phyloP scores from a whole-genome alignment of 2,329 filamentous ascomycete genomes.

The Talaromyces amestolkiae region DNA sequence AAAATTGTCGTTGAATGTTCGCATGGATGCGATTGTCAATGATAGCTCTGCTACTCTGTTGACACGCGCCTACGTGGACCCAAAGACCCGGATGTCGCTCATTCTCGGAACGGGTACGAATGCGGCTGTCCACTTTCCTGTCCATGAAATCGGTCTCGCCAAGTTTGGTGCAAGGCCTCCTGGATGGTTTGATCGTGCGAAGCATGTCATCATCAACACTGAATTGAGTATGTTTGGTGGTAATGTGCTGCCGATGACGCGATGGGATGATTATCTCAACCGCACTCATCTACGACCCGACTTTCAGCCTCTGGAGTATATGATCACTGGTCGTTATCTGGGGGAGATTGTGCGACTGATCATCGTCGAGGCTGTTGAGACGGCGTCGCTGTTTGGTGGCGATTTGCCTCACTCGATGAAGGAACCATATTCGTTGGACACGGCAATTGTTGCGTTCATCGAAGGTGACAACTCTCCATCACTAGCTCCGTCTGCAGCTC shows the following conservation, averaged over 20 bases:
- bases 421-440: slow-evolving; percentile 60
- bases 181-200: slow-evolving; percentile 56
- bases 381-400: slow-evolving; percentile 56
- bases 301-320: slow-evolving; percentile 65
- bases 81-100: slow-evolving; percentile 60
- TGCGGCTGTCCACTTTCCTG: slow-evolving; percentile 61
- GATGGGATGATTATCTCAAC: slow-evolving; percentile 63
- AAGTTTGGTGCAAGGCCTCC: slow-evolving; percentile 58
- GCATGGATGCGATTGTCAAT: slow-evolving; percentile 63
- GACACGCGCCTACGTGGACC: slow-evolving; percentile 60
- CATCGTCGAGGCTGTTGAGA: slow-evolving; percentile 58
- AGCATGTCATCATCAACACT: slow-evolving; percentile 63
- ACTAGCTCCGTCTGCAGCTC: slow-evolving; percentile 39
- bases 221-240: slow-evolving; percentile 65
- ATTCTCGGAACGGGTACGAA: slow-evolving; percentile 66
- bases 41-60: slow-evolving; percentile 62
- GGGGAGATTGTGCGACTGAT: slow-evolving; percentile 63
- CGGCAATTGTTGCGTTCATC: slow-evolving; percentile 57
- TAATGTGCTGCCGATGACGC: slow-evolving; percentile 56
- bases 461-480: slow-evolving; percentile 47
- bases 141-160: slow-evolving; percentile 50
- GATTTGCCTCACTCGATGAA: slow-evolving; percentile 54
- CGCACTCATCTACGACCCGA: slow-evolving; percentile 56
- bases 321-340: slow-evolving; percentile 62
- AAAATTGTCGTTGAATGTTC: slow-evolving; percentile 54